Base-by-base conservation (phyloP, 2,329 filamentous ascomycete species). In the Septoria linicola region DNA sequence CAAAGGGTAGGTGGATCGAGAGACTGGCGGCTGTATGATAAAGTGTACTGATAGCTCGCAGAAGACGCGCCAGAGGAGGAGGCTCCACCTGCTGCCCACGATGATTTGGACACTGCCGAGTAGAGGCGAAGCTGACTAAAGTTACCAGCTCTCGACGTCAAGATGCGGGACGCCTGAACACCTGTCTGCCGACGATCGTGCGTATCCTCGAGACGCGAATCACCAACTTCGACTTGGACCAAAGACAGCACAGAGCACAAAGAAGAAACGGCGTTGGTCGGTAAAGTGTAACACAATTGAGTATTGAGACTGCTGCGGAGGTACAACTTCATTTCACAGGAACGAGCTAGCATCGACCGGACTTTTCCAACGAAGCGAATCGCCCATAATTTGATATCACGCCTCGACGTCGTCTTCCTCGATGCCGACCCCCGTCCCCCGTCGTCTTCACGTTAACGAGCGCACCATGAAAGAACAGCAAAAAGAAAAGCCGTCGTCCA, bases 21-120 rank as follows among this genome's bases (percentile, higher is more conserved):
- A 5, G 20, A 6, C 8, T 13, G 11, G 7, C 35, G 7, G 20
- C 14, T 20, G 21, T 19, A 31, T 53, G 25, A 39, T 30, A 31
- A 32, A 41, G 48, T 21, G 51, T 55, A 54, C 57, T 67, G 55
- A 68, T 65, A 58, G 61, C 17, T 41, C 46, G 48, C 63, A 73
- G 74, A 72, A 62, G 44, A 47, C 23, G 34, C 34, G 14, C 70
- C 81, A 68, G 52, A 57, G 49, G 49, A 55, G 31, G 75, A 86
- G 65, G 89, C 95, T 62, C 89, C 88, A 64, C 87, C 88, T 58
- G 85, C 88, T 58, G 85, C 84, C 63, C 89, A 96, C 67, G 93
- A 99, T 71, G 93, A 99, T 68, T 82, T 97, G 69, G 93, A 99
- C 72, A 91, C 93, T 68, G 92, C 91, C 66, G 93, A 97, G 75